phyloP scores from a whole-genome alignment of 768 basidiomycete genomes.

The Leucosporidium scottii region DNA sequence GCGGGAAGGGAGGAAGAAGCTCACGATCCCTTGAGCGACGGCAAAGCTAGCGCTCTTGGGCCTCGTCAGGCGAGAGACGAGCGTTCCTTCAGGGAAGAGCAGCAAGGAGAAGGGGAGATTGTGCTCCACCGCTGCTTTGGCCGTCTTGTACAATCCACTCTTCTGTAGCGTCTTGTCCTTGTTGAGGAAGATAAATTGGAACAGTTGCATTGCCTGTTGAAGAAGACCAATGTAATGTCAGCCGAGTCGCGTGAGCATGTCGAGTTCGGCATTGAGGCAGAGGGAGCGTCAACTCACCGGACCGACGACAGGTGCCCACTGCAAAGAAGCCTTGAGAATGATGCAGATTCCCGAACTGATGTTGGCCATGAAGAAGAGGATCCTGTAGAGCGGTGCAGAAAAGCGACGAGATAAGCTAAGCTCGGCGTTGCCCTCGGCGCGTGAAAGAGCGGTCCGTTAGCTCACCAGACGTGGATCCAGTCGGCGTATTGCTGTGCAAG shows the following conservation, averaged over 20 bases:
- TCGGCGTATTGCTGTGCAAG: slow-evolving; percentile 42
- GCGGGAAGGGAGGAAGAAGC: slow-evolving; percentile 38
- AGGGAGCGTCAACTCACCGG: slow-evolving; percentile 15
- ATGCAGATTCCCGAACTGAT: slow-evolving; percentile 74
- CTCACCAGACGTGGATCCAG: slow-evolving; percentile 56
- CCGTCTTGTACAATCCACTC: neutral
- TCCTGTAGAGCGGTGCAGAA: slow-evolving; percentile 50
- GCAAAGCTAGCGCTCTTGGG: slow-evolving; percentile 81
- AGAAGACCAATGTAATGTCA: neutral
- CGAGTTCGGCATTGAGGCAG: neutral
- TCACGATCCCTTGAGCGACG: slow-evolving; percentile 76
- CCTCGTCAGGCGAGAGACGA: slow-evolving; percentile 77
- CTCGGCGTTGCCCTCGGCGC: too few species aligned
- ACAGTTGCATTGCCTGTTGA: slow-evolving; percentile 6
- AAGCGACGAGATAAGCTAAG: too few species aligned
- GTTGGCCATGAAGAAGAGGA: slow-evolving; percentile 63
- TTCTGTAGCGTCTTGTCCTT: slow-evolving; percentile 17
- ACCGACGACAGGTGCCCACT: slow-evolving; percentile 76
- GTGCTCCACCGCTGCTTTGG: too few species aligned
- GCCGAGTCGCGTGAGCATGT: neutral
- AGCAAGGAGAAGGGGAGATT: slow-evolving; percentile 62
- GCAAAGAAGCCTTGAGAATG: slow-evolving; percentile 82
- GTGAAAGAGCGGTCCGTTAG: too few species aligned
- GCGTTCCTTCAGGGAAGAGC: slow-evolving; percentile 92
- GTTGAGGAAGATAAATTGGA: slow-evolving; percentile 22